Base-by-base conservation (phyloP, 257 asterid species). In the Nicotiana knightiana region DNA sequence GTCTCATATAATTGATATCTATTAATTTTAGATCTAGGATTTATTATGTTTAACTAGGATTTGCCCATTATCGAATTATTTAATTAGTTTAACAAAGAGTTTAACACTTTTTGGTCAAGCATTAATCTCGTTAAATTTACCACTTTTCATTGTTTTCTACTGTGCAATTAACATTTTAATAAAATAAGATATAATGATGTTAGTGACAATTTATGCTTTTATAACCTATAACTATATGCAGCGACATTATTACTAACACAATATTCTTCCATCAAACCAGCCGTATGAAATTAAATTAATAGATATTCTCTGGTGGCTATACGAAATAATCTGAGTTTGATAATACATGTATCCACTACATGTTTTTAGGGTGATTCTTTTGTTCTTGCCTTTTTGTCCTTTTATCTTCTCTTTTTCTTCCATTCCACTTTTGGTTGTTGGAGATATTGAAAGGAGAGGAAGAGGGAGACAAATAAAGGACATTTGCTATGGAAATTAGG, bases 401-500 rank as follows among this genome's bases (percentile, higher is more conserved):
- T 3, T 39, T 37, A 37, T 5, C 46, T 37, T 37, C 9, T 39
- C 46, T 39, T 39, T 39, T 46, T 3, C 8, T 24, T 48, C 33
- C 13, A 46, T 48, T 73, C 79, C 61, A 46, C 24, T 73, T 48
- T 8, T 37, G 26, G 39, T 24, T 39, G 46, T 39, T 21, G 26
- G 61, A 71, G 21, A 46, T 67, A 33, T 0, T 5, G 24, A 57
- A 59, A 59, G 65, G 30, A n/a, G 9, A 67, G 75, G 10, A 66
- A 66, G 15, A 16, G 51, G 77, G 4, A 39, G 55, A 39, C 57
- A 68, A 68, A 73, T 4, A 48, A 1, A n/a, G 77, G 11, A 39
- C 57, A 68, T 66, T 65, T 53, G 18, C 48, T 16, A 61, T 78
- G 63, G 62, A 79, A 79, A 39, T 33, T 24, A 63, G 84, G 54